Evolutionary conservation across 805 yeast species (phyloP), one percentile per base, ranked within the genome.

Genomic region (Henningerozyma blattae): DNA sequence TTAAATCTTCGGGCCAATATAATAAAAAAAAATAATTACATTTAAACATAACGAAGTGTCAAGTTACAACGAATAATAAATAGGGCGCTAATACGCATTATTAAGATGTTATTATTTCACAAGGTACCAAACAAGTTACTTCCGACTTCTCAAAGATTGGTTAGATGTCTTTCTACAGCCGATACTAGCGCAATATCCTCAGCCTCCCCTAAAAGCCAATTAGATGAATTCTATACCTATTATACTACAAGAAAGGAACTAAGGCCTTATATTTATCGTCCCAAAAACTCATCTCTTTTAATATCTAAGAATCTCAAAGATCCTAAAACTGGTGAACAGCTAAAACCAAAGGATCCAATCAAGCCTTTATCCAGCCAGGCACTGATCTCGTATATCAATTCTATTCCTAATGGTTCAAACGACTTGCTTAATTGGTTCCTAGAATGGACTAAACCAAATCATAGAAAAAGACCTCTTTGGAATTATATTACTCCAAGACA

Each of bases 201-300:
- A n/a, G 15, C 26, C 8, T 20, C 28, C 18, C 48, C 59, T 4
- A 47, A 40, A 28, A 45, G 40, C 24, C 46, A 48, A 37, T 39
- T 62, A n/a, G 50, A 52, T 3, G 45, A 55, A 1, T 61, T 50
- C 34, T 50, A 57, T 33, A 43, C 46, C 15, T 64, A 56, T 41
- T 54, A 55, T 43, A 50, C 49, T 26, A 58, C 65, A 2, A 47
- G 52, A 19, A 51, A 45, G 28, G 36, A 47, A 3, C 33, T 60
- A 20, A 61, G 58, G 46, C 63, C 65, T 5, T 47, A 56, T 30
- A 58, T 64, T 18, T 64, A 64, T 44, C 58, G 67, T 44, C 56
- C 59, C 25, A 60, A 53, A 35, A 63, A 64, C 40, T 55, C 64
- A 3, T 51, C 59, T 19, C 55, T 45, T 32, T 42, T 64, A 28